Percentiles rank a stretch among this genome's conserved stretches.
These are phyloP conservation scores for Schwanniomyces occidentalis DNA, from an alignment of 805 yeast species.

Conservation along the genomic window DNA sequence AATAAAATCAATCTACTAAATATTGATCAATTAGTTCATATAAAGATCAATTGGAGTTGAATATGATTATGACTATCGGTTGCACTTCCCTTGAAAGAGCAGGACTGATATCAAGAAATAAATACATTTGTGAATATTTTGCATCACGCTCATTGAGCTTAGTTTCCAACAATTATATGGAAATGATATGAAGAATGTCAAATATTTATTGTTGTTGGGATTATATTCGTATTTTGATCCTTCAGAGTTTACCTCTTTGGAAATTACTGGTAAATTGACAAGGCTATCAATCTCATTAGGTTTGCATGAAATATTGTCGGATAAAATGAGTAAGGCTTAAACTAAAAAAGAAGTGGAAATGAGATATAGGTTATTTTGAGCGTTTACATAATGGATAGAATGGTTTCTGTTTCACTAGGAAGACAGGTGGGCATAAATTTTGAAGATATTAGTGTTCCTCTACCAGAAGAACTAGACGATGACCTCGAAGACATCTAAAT, in stretches of 20 bases:
- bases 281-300: constrained; percentile 48
- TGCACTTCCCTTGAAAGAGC: constrained; percentile 45
- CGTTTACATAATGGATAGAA: constrained; percentile 48
- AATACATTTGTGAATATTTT: constrained; percentile 37
- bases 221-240: constrained; percentile 54
- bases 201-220: constrained; percentile 44
- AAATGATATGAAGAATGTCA: constrained; percentile 41
- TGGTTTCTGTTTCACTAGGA: constrained; percentile 50
- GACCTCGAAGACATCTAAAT: constrained; percentile 42
- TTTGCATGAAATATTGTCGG: constrained; percentile 38
- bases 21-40: constrained; percentile 14
- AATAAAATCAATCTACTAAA: constrained; percentile 28
- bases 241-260: constrained; percentile 52
- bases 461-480: constrained; percentile 39
- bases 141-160: constrained; percentile 42
- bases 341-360: constrained; percentile 40
- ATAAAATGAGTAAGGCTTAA: constrained; percentile 7
- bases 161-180: constrained; percentile 35
- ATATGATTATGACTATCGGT: constrained; percentile 56
- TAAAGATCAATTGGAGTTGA: constrained; percentile 44
- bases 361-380: constrained; percentile 49
- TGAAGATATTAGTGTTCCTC: constrained; percentile 48
- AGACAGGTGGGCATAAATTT: constrained; percentile 50
- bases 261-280: constrained; percentile 48
- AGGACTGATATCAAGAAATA: constrained; percentile 21